Base-by-base conservation (phyloP, 1,284 basidiomycete species). In the Tylopilus sp. region DNA sequence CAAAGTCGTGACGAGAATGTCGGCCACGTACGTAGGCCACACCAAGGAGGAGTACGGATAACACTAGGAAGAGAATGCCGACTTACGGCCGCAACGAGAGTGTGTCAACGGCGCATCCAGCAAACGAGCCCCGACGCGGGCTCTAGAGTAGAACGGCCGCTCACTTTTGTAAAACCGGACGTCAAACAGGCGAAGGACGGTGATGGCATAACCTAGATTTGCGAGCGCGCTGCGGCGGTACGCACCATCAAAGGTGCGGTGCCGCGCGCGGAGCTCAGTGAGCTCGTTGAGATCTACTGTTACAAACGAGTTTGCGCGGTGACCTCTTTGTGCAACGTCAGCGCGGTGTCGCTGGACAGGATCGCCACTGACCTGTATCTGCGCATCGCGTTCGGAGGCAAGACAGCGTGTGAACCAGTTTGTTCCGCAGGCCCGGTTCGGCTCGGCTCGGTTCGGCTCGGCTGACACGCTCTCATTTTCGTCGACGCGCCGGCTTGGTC, bases 191-290 rank as follows among this genome's bases (percentile, higher is more conserved):
- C 88, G 83, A 5, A 93, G 73, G 50, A 92, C 80, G 0, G 88
- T 82, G 52, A 91, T 69, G 7, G 88, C 79, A 63, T 89, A 92
- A 1, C 88, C 85, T 3, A 93, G 76, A 60, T 84, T 83, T 19
- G 83, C 82, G 10, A 94, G 75, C 0, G 89, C 89, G 1, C 85
- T 88, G 26, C 91, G 81, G 29, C 78, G 78, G 65, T 92, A 93
- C 24, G 90, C 90, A 20, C 90, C 90, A 54, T 90, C 80, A 63
- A 91, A 92, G 0, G 90, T 92, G 41, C 90, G 77, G 60, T 89
- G 86, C 28, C 88, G 79, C 1, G 90, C 90, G 20, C 90, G 80
- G 22, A 92, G 71, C 66, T 92, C 89, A 14, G 84, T 81, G 47
- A 90, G 79, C 64, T 90, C 86, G 47, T 78, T 77, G 20, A 83